Evolutionary conservation across 768 basidiomycete species (phyloP).

Genomic region (Auriscalpium vulgare): DNA sequence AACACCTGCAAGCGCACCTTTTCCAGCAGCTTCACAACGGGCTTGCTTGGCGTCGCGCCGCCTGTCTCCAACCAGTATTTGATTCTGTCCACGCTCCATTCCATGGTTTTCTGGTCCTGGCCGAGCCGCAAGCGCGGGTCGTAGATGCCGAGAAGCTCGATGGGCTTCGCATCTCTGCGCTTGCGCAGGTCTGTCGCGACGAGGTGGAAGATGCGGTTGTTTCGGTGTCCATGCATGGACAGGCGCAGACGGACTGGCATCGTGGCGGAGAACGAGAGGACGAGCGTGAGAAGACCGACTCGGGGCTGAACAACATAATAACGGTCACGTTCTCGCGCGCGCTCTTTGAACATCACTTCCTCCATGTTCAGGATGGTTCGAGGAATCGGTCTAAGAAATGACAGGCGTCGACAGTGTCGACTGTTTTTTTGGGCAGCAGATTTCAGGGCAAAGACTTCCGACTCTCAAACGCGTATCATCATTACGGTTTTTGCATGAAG

Average conservation of each 20-base stretch:
- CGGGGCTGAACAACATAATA: neutral
- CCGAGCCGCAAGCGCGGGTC: conserved; percentile 54
- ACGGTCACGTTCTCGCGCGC: too few species aligned
- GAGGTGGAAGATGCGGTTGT: conserved; percentile 74
- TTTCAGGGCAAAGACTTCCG: too few species aligned
- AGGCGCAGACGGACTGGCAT: conserved; percentile 87
- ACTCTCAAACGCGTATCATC: too few species aligned
- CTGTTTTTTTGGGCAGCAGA: too few species aligned
- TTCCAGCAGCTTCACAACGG: conserved; percentile 70
- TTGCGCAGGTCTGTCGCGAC: conserved; percentile 72
- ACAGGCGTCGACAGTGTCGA: too few species aligned
- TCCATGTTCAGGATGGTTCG: too few species aligned
- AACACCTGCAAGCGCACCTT: conserved; percentile 39
- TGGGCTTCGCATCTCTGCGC: conserved; percentile 76
- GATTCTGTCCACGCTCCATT: conserved; percentile 90
- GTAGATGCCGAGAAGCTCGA: conserved; percentile 82
- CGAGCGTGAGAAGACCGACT: neutral
- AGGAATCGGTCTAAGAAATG: too few species aligned
- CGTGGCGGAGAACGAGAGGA: conserved; percentile 4
- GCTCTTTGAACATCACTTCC: too few species aligned
- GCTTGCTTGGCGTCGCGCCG: conserved; percentile 76
- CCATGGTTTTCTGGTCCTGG: conserved; percentile 58
- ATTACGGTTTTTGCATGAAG: too few species aligned
- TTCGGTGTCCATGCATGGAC: conserved; percentile 69
- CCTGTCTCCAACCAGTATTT: conserved; percentile 74